Percentiles rank a stretch among this genome's conserved stretches.
Conservation (phyloP, 331 rosid species). For the Dryas integrifolia region DNA sequence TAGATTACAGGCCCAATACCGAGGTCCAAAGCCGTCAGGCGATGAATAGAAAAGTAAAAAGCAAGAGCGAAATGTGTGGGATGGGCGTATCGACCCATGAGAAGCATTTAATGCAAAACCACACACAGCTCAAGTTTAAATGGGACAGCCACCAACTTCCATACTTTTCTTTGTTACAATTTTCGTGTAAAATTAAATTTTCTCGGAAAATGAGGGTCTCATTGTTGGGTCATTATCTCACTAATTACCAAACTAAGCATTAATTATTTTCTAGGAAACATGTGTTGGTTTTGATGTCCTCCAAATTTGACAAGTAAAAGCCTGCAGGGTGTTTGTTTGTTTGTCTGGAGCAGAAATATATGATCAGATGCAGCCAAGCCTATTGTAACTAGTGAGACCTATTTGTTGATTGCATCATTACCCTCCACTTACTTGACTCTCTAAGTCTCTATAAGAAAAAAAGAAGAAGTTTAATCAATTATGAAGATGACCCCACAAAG, state of each 20-base stretch:
- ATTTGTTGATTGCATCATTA: background rate
- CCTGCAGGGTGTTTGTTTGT: conserved; percentile 59
- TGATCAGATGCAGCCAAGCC: background rate
- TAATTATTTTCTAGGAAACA: conserved; percentile 37
- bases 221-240: conserved; percentile 53
- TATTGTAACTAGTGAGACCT: background rate
- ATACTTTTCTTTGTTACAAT: conserved; percentile 20
- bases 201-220: conserved; percentile 49
- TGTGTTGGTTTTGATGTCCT: conserved; percentile 34
- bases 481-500: too few species aligned
- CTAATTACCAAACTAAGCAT: conserved; percentile 36
- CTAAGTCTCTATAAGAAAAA: too few species aligned
- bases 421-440: too few species aligned
- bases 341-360: conserved; percentile 30
- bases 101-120: conserved; percentile 29
- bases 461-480: too few species aligned
- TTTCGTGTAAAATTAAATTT: conserved; percentile 26
- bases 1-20: background rate
- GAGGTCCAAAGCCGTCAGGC: conserved; percentile 16
- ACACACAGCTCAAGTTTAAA: conserved; percentile 21
- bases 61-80: conserved; percentile 26
- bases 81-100: conserved; percentile 29
- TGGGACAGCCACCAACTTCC: conserved; percentile 25
- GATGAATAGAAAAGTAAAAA: conserved; percentile 7
- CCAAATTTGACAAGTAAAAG: conserved; percentile 41